These are phyloP conservation scores for Citrus mangshanensis DNA, from an alignment of 345 rosid species.

Conservation along the genomic window DNA sequence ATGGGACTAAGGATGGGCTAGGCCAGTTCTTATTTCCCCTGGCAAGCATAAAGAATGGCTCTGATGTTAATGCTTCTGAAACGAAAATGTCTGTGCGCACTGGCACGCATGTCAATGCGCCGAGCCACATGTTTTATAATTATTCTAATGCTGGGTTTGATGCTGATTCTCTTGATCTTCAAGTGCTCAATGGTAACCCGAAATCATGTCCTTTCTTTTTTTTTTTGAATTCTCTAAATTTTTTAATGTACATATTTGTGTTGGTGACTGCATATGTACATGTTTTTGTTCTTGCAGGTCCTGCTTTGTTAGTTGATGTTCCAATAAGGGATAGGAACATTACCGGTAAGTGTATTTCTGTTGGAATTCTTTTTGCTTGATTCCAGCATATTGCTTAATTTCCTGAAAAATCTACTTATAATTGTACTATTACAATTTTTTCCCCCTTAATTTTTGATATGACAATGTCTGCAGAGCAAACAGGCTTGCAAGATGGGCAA, in stretches of 20 bases:
- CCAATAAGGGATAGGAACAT: too few species aligned
- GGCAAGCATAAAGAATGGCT: constrained; percentile 42
- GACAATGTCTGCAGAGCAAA: constrained; percentile 14
- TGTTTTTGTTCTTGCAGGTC: too few species aligned
- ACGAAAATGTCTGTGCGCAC: constrained; percentile 36
- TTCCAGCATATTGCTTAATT: constrained; percentile 15
- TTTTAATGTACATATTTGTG: too few species aligned
- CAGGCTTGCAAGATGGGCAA: constrained; percentile 53
- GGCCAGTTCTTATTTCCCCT: constrained; percentile 39
- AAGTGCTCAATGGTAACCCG: background rate
- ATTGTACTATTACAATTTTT: background rate
- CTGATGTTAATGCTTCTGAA: constrained; percentile 24
- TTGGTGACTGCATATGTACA: too few species aligned
- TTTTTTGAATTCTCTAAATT: too few species aligned
- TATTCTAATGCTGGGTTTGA: constrained; percentile 47
- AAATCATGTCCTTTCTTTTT: too few species aligned
- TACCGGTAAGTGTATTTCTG: too few species aligned
- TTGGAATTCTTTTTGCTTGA: too few species aligned
- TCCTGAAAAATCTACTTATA: too few species aligned
- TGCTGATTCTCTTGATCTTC: constrained; percentile 38
- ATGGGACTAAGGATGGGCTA: constrained; percentile 31
- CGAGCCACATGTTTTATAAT: constrained; percentile 37
- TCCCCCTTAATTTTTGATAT: background rate
- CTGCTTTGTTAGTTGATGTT: too few species aligned
- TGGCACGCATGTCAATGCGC: constrained; percentile 50